Base-by-base conservation (phyloP, 371 early-diverging fungal species). In the Apophysomyces ossiformis region DNA sequence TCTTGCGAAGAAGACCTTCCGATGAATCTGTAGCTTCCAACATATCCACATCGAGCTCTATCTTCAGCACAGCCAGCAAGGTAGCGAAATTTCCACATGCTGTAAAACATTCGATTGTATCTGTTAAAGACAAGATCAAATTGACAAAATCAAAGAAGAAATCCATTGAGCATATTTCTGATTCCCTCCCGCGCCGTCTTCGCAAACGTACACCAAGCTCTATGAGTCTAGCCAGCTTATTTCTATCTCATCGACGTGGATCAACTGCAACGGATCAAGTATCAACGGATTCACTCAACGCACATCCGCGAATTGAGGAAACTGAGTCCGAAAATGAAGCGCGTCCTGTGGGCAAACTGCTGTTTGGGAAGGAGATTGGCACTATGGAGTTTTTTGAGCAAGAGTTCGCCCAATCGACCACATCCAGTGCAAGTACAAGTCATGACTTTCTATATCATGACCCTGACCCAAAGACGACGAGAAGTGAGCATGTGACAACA, bases 21-120 rank as follows among this genome's bases (percentile, higher is more conserved):
- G 54, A 73, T 69, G 79, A 70, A 18, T 82, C 82, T 5, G 67
- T 82, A 35, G 69, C 64, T 35, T 81, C 82, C 12, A 75, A 58
- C 32, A 63, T 63, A 15, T 80, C 81, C 6, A 69, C 76, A 2
- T 73, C 78, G 4, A 79, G 78, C 50, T 77, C 82, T 4, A 71
- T 79, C 37, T 65, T 78, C 38, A 82, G 82, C 58, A 82, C 79
- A 18, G 73, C 82, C 6, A 82, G 79, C 64, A 69, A 72, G 65
- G 67, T 78, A 37, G 66, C 72, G 15, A 75, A 70, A 60, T 63
- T 79, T 56, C 78, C 79, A 18, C 74, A 73, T 56, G 74, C 68
- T 57, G 75, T 79, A 21, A 82, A 82, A 58, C 65, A 71, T 4
- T 77, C 77, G 37, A 41, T 75, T 54, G 65, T 67, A 12, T 73